phyloP scores from a whole-genome alignment of 129 eudicot genomes.

The Flaveria brownii region DNA sequence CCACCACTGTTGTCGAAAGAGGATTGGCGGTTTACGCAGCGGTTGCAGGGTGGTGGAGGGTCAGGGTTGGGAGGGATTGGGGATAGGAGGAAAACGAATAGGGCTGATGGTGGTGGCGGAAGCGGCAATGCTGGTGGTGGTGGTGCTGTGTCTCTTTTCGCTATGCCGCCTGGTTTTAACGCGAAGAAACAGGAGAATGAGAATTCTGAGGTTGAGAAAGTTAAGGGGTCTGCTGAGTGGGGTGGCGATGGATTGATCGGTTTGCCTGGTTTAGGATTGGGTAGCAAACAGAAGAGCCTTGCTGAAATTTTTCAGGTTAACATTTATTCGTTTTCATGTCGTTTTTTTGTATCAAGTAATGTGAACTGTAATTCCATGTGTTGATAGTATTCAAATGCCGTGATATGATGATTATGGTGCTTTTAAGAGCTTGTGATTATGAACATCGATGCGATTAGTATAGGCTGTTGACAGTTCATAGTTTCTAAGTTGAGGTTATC shows the following conservation, averaged over 20 bases:
- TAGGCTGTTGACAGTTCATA: background rate
- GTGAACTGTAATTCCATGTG: background rate
- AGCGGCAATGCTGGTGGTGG: conserved; percentile 14
- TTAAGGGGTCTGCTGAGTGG: conserved; percentile 73
- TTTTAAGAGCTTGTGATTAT: conserved; percentile 10
- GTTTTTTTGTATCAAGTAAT: background rate
- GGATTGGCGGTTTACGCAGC: conserved; percentile 82
- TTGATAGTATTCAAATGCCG: background rate
- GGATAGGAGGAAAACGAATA: conserved; percentile 71
- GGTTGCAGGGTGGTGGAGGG: conserved; percentile 86
- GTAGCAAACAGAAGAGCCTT: conserved; percentile 91
- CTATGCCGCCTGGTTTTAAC: conserved; percentile 88
- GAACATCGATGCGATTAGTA: background rate
- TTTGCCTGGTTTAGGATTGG: conserved; percentile 88
- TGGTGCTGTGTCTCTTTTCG: conserved; percentile 65
- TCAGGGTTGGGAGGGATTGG: conserved; percentile 90
- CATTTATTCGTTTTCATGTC: background rate
- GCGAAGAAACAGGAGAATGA: conserved; percentile 79
- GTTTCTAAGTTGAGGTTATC: background rate
- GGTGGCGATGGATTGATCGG: conserved; percentile 95
- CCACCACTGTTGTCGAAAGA: conserved; percentile 79
- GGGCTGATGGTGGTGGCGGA: conserved; percentile 50
- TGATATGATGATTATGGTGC: conserved; percentile 16
- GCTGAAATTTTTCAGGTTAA: conserved; percentile 93
- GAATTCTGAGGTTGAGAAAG: conserved; percentile 56